phyloP scores from a whole-genome alignment of 1,284 basidiomycete species.

The Trichosporon ovoides region DNA sequence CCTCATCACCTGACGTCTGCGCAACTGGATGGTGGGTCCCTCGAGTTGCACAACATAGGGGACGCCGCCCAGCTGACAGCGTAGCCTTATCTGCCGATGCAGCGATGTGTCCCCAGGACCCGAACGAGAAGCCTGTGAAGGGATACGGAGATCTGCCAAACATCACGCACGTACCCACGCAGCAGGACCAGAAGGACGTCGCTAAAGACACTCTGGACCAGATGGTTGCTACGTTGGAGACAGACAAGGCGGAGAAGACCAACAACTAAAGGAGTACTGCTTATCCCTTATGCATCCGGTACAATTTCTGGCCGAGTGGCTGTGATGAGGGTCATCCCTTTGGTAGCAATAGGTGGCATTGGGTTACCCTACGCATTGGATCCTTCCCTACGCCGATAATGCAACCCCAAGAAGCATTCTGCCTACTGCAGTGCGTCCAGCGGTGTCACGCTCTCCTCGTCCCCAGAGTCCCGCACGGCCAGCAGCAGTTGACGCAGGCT shows the following conservation, averaged over 20 bases:
- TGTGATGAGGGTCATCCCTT: not conserved
- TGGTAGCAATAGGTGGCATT: too few relatives aligned
- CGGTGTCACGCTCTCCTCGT: too few relatives aligned
- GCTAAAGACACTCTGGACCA: not conserved
- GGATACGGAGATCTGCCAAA: not conserved
- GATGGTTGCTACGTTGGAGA: not conserved
- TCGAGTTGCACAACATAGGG: too few relatives aligned
- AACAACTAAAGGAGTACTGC: not conserved
- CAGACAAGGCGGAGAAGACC: not conserved
- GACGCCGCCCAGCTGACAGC: not conserved
- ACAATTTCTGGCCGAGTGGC: too few relatives aligned
- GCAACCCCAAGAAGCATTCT: too few relatives aligned
- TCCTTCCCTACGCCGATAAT: too few relatives aligned
- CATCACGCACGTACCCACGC: not conserved
- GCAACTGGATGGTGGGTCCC: not conserved
- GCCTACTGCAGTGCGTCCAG: too few relatives aligned
- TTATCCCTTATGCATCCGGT: not conserved
- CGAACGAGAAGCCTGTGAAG: not conserved
- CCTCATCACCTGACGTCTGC: not conserved
- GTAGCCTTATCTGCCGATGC: not conserved
- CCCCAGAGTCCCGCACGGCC: not conserved
- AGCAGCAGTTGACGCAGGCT: constrained; percentile 10
- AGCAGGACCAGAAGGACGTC: not conserved
- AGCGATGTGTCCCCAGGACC: not conserved
- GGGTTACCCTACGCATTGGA: too few relatives aligned